Evolutionary conservation across 345 rosid genomes (phyloP).

Genomic region (Stellera chamaejasme): DNA sequence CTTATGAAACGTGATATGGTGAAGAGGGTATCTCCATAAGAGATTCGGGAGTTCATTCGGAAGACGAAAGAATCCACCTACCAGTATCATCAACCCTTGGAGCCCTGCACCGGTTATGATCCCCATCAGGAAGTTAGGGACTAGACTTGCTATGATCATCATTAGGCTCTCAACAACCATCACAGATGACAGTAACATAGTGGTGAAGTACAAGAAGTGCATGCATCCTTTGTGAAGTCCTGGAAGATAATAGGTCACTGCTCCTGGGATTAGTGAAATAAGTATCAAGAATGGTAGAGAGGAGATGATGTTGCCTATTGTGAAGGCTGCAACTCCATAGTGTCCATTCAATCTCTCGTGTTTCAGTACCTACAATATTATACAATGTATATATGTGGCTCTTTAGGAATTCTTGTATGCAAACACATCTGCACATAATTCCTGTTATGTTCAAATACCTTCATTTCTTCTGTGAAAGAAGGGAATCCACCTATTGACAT

Average conservation of each 20-base stretch:
- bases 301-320: conserved; percentile 36
- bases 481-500: conserved; percentile 46
- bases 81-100: conserved; percentile 40
- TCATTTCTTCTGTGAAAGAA: conserved; percentile 55
- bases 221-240: conserved; percentile 29
- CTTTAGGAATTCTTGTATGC: not conserved
- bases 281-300: conserved; percentile 29
- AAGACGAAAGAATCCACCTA: conserved; percentile 42
- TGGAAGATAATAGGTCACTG: conserved; percentile 21
- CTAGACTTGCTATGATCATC: conserved; percentile 44
- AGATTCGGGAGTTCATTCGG: conserved; percentile 35
- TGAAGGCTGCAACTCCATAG: conserved; percentile 31
- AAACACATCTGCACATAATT: not conserved
- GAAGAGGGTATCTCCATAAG: conserved; percentile 39
- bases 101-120: conserved; percentile 45
- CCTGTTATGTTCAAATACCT: conserved; percentile 17
- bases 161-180: conserved; percentile 45
- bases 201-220: conserved; percentile 28
- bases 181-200: conserved; percentile 28
- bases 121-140: conserved; percentile 47
- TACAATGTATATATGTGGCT: not conserved
- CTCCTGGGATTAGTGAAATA: conserved; percentile 37
- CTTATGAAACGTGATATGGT: conserved; percentile 38
- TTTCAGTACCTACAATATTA: conserved; percentile 27
- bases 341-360: conserved; percentile 57